Conservation (phyloP, 495 filamentous ascomycete species). For the Talaromyces liani region DNA sequence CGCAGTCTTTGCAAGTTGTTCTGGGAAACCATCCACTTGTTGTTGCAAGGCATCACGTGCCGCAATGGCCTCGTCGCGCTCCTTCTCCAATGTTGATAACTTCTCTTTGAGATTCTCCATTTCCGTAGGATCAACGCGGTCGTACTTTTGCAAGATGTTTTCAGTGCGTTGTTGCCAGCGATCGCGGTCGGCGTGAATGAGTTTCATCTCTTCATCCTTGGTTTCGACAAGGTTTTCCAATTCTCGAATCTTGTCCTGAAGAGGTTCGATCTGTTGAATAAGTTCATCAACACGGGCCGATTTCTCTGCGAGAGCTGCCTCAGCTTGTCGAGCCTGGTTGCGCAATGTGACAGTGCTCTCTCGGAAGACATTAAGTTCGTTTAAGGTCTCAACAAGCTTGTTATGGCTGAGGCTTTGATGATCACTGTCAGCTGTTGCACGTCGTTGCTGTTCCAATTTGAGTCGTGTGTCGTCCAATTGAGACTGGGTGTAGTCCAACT, state of each 20-base stretch:
- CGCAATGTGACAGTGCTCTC: slow-evolving; percentile 87
- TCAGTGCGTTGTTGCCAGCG: slow-evolving; percentile 89
- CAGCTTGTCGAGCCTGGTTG: slow-evolving; percentile 72
- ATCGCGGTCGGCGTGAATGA: slow-evolving; percentile 81
- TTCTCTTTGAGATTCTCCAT: slow-evolving; percentile 76
- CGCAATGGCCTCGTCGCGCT: slow-evolving; percentile 59
- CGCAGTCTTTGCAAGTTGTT: slow-evolving; percentile 37
- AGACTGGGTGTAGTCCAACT: slow-evolving; percentile 75
- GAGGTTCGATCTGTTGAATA: slow-evolving; percentile 66
- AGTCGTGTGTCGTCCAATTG: slow-evolving; percentile 81
- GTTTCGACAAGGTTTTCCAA: slow-evolving; percentile 71
- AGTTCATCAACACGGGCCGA: slow-evolving; percentile 66
- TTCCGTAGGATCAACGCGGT: slow-evolving; percentile 87
- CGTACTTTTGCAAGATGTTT: slow-evolving; percentile 91
- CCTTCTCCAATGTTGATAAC: slow-evolving; percentile 54
- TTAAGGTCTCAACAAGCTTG: slow-evolving; percentile 85
- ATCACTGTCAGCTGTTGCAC: slow-evolving; percentile 63
- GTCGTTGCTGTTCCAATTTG: slow-evolving; percentile 81
- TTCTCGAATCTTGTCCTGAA: slow-evolving; percentile 69
- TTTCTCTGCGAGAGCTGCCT: slow-evolving; percentile 67
- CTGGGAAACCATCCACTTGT: slow-evolving; percentile 37
- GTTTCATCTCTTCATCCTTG: slow-evolving; percentile 75
- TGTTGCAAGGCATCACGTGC: slow-evolving; percentile 53
- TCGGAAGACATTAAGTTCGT: slow-evolving; percentile 88
- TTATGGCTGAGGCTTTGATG: slow-evolving; percentile 67